Evolutionary conservation across 768 basidiomycete species (phyloP).

Genomic region (Lyophyllum decastes): DNA sequence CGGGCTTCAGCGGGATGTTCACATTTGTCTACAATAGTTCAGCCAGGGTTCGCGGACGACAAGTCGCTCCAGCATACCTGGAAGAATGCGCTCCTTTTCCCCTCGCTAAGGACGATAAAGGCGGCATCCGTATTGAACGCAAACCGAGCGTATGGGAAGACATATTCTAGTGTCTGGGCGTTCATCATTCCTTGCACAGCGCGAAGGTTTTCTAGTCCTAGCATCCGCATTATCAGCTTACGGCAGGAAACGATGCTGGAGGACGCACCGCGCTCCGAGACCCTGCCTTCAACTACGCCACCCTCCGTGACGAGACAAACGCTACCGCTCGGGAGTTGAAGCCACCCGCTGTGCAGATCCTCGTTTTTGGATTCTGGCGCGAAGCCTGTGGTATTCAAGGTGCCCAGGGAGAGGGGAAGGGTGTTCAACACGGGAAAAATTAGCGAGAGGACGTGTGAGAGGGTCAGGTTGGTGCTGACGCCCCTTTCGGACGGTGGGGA

Average conservation of each 20-base stretch:
- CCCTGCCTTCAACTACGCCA: slow-evolving; percentile 66
- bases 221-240: not conserved
- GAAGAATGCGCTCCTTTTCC: slow-evolving; percentile 73
- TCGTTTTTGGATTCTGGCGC: slow-evolving; percentile 72
- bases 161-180: slow-evolving; percentile 68
- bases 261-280: slow-evolving; percentile 55
- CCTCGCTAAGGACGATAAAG: slow-evolving; percentile 63
- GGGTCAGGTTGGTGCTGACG: slow-evolving; percentile 38
- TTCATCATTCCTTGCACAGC: slow-evolving; percentile 65
- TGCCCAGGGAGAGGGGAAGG: slow-evolving; percentile 62
- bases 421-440: slow-evolving; percentile 58
- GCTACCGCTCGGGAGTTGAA: slow-evolving; percentile 70
- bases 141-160: slow-evolving; percentile 76
- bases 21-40: slow-evolving; percentile 54
- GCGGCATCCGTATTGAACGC: slow-evolving; percentile 73
- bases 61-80: slow-evolving; percentile 40
- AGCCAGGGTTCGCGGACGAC: not conserved
- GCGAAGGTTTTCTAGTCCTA: slow-evolving; percentile 65
- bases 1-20: slow-evolving; percentile 48
- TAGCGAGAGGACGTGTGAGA: slow-evolving; percentile 55
- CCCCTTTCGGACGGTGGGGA: slow-evolving; percentile 24
- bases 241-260: not conserved
- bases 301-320: slow-evolving; percentile 65
- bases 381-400: slow-evolving; percentile 60
- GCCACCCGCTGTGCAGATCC: slow-evolving; percentile 66